Evolutionary conservation across 1,284 basidiomycete genomes (phyloP).

Genomic region (Boletus smithii): DNA sequence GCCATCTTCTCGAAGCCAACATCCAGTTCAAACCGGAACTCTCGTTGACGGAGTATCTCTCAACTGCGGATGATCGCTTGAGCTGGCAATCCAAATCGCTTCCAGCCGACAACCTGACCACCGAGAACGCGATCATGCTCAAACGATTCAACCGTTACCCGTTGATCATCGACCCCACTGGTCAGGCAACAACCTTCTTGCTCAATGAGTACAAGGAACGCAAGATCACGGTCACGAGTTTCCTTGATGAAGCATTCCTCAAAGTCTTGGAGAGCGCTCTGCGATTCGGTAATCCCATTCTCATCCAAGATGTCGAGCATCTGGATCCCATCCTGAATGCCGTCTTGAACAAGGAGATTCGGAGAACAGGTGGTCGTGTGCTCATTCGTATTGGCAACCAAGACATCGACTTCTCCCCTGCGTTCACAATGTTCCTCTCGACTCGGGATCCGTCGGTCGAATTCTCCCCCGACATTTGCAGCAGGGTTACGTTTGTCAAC

Average conservation of each 20-base stretch:
- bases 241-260: conserved; percentile 97
- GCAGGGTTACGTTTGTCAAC: conserved; percentile 98
- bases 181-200: conserved; percentile 95
- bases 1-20: conserved; percentile 84
- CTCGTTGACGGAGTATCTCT: conserved; percentile 92
- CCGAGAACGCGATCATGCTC: conserved; percentile 99
- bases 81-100: conserved; percentile 95
- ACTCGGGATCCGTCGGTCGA: conserved; percentile 97
- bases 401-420: conserved; percentile 98
- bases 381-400: conserved; percentile 97
- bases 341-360: conserved; percentile 95
- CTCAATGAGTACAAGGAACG: conserved; percentile 94
- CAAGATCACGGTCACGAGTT: conserved; percentile 97
- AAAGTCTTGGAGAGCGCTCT: conserved; percentile 98
- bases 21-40: conserved; percentile 93
- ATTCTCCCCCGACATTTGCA: conserved; percentile 98
- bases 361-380: conserved; percentile 94
- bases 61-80: conserved; percentile 94
- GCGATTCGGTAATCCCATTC: conserved; percentile 95
- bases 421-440: conserved; percentile 98
- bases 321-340: conserved; percentile 98
- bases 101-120: conserved; percentile 92
- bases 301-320: conserved; percentile 98
- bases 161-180: conserved; percentile 97
- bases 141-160: conserved; percentile 98